Evolutionary conservation across 2,329 filamentous ascomycete genomes (phyloP).

Genomic region (Botryotinia narcissicola): DNA sequence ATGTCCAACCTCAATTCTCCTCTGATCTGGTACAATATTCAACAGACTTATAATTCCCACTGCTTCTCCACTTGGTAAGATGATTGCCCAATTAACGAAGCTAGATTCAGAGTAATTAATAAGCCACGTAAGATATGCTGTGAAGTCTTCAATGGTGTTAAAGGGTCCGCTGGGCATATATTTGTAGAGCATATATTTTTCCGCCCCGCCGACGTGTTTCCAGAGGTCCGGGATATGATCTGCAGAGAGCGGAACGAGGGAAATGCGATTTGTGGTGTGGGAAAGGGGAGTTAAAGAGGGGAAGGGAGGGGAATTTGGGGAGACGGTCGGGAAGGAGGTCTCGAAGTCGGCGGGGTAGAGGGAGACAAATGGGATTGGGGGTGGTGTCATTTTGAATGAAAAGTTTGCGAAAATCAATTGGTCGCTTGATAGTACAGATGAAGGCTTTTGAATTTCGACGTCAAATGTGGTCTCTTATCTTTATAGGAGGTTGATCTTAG

Average conservation of each 20-base stretch:
- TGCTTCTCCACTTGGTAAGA: slow-evolving; percentile 25
- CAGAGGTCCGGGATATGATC: slow-evolving; percentile 30
- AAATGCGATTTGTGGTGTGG: slow-evolving; percentile 22
- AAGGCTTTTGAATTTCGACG: background rate
- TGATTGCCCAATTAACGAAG: slow-evolving; percentile 8
- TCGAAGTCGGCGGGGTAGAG: slow-evolving; percentile 12
- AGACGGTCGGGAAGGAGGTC: background rate
- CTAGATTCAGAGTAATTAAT: background rate
- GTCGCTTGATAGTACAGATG: background rate
- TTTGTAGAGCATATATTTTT: slow-evolving; percentile 40
- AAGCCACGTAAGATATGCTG: slow-evolving; percentile 27
- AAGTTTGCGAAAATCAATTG: background rate
- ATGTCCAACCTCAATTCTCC: slow-evolving; percentile 56
- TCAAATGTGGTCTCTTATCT: background rate
- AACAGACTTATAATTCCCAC: slow-evolving; percentile 46
- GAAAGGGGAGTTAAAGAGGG: slow-evolving; percentile 16
- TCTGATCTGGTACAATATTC: slow-evolving; percentile 48
- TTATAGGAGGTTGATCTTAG: background rate
- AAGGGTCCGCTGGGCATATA: slow-evolving; percentile 44
- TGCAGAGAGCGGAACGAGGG: slow-evolving; percentile 26
- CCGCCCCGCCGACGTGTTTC: slow-evolving; percentile 24
- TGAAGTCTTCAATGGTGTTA: slow-evolving; percentile 36
- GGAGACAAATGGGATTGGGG: background rate
- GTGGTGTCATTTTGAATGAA: background rate
- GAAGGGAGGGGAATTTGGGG: slow-evolving; percentile 1